Conservation (phyloP, 2,329 filamentous ascomycete genomes). For the Coleophoma eucalyptorum region DNA sequence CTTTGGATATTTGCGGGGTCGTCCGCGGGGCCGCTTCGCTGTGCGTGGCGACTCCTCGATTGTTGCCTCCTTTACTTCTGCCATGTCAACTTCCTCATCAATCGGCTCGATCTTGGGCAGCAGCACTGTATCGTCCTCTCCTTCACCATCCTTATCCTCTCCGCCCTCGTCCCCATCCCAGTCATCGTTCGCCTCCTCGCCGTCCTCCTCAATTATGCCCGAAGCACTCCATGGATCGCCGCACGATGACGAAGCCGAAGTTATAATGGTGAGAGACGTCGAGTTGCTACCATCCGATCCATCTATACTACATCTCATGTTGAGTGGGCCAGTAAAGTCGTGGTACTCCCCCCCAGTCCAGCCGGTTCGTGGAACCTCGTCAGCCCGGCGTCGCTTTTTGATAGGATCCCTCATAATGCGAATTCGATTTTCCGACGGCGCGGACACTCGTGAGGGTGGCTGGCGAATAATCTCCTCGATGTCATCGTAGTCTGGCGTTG, state of each 20-base stretch:
- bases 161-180: conserved; percentile 42
- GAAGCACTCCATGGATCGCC: conserved; percentile 24
- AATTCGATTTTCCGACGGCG: conserved; percentile 3
- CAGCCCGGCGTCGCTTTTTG: conserved; percentile 10
- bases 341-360: background rate
- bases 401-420: conserved; percentile 12
- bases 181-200: conserved; percentile 39
- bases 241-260: conserved; percentile 20
- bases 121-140: conserved; percentile 32
- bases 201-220: conserved; percentile 19
- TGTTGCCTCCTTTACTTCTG: conserved; percentile 38
- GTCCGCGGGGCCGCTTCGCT: conserved; percentile 67
- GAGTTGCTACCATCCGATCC: conserved; percentile 20
- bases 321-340: conserved; percentile 5
- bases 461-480: conserved; percentile 18
- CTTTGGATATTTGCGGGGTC: conserved; percentile 73
- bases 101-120: conserved; percentile 53
- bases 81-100: conserved; percentile 51
- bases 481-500: conserved; percentile 16
- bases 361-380: conserved; percentile 4
- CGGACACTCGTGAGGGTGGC: conserved; percentile 4
- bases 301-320: conserved; percentile 20
- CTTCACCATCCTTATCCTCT: conserved; percentile 32
- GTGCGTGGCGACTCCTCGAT: conserved; percentile 13
- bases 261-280: conserved; percentile 21